phyloP scores from a whole-genome alignment of 768 basidiomycete genomes.

The Phlebiopsis gigantea region DNA sequence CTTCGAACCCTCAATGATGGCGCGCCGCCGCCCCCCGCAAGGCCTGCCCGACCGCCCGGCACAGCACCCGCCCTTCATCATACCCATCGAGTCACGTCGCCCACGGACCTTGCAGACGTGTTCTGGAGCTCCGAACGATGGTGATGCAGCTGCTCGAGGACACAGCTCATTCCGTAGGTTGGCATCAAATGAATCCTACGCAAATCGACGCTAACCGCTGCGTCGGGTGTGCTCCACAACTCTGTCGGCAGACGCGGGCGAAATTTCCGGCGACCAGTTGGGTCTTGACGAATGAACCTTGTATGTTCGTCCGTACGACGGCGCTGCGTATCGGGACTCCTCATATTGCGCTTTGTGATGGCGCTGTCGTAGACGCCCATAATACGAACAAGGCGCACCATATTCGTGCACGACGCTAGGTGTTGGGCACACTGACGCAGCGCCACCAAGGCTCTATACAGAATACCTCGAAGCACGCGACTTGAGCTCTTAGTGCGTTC shows the following conservation, averaged over 20 bases:
- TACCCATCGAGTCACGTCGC: neutral
- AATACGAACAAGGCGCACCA: conserved; percentile 5
- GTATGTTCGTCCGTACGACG: neutral
- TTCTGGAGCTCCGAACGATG: neutral
- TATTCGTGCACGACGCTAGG: neutral
- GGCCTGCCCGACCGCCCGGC: conserved; percentile 2
- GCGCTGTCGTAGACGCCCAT: neutral
- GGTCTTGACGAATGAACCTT: neutral
- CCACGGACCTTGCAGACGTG: neutral
- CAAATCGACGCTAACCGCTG: neutral
- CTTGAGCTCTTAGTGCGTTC: conserved; percentile 8
- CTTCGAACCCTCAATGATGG: conserved; percentile 6
- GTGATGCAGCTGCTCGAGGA: neutral
- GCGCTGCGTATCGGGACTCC: neutral
- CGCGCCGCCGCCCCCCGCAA: neutral
- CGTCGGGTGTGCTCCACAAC: neutral
- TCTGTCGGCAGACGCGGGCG: conserved; percentile 1
- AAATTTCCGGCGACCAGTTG: neutral
- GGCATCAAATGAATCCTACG: neutral
- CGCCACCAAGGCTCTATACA: neutral
- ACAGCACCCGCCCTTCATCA: neutral
- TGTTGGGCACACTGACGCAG: neutral
- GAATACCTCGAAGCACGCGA: conserved; percentile 4
- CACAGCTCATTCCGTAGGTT: neutral
- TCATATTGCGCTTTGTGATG: neutral